Percentiles rank a stretch among this genome's conserved stretches.
Evolutionary conservation across 2,329 filamentous ascomycete genomes (phyloP).

Genomic region (Sclerotinia nivalis): DNA sequence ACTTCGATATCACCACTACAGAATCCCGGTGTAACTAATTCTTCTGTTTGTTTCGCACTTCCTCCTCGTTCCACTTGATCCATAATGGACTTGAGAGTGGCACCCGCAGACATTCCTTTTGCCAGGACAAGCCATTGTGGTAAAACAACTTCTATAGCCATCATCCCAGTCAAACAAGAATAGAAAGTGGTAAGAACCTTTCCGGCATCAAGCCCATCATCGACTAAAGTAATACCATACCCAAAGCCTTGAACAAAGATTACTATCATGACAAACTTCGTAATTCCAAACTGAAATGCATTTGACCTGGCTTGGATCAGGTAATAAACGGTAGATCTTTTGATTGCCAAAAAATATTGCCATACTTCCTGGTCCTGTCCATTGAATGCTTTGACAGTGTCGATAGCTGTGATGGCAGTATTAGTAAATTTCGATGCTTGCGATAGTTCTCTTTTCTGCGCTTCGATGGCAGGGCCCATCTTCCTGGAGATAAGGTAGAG

Average conservation of each 20-base stretch:
- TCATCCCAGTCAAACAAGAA: constrained; percentile 72
- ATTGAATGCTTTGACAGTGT: constrained; percentile 84
- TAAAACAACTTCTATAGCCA: constrained; percentile 71
- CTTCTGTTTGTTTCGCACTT: constrained; percentile 39
- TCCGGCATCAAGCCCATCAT: constrained; percentile 57
- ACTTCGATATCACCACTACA: constrained; percentile 71
- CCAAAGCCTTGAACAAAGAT: constrained; percentile 91
- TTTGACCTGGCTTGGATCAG: constrained; percentile 67
- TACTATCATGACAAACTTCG: constrained; percentile 71
- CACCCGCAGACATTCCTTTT: constrained; percentile 75
- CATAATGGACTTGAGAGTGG: constrained; percentile 56
- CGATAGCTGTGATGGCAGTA: constrained; percentile 71
- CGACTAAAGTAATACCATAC: constrained; percentile 74
- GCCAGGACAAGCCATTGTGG: constrained; percentile 76
- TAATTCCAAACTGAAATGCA: constrained; percentile 70
- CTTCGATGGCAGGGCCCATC: constrained; percentile 65
- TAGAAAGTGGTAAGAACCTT: constrained; percentile 84
- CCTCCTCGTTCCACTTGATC: constrained; percentile 38
- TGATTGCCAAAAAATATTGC: constrained; percentile 62
- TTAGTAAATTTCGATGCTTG: constrained; percentile 70
- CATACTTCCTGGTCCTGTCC: constrained; percentile 68
- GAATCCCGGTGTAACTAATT: constrained; percentile 41
- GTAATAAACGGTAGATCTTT: constrained; percentile 62
- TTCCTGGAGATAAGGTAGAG: constrained; percentile 60
- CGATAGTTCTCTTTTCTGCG: constrained; percentile 67